These are phyloP conservation scores for Ruellia speciosa DNA, from an alignment of 305 asterid genomes.

Conservation along the genomic window DNA sequence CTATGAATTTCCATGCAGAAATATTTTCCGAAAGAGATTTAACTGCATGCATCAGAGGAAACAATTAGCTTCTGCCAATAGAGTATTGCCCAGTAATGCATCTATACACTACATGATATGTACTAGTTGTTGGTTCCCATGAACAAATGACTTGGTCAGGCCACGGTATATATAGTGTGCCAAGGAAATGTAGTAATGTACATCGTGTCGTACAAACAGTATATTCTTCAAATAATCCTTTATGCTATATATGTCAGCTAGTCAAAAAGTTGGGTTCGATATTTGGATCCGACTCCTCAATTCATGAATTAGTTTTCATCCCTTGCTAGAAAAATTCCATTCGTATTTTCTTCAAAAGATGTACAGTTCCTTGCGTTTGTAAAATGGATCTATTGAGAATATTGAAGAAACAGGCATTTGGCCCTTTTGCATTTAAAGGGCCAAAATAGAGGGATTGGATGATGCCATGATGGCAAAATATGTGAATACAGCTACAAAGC, in stretches of 20 bases:
- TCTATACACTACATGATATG: slow-evolving; percentile 13
- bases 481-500: slow-evolving; percentile 18
- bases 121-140: too few species aligned
- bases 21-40: neutral
- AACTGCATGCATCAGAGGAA: neutral
- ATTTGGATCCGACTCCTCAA: neutral
- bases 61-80: slow-evolving; percentile 34
- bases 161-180: neutral
- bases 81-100: slow-evolving; percentile 51
- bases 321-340: neutral
- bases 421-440: slow-evolving; percentile 30
- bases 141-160: neutral
- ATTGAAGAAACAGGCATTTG: slow-evolving; percentile 11
- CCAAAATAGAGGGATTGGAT: slow-evolving; percentile 11
- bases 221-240: slow-evolving; percentile 29
- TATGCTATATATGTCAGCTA: slow-evolving; percentile 15
- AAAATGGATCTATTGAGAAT: neutral
- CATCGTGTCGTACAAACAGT: slow-evolving; percentile 21
- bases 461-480: slow-evolving; percentile 12
- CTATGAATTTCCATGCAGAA: neutral
- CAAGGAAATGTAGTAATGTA: neutral
- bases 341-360: neutral
- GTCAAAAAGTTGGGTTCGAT: neutral
- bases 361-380: neutral
- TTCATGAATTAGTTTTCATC: neutral